Conservation (phyloP, 345 rosid species). For the Geranium brycei region DNA sequence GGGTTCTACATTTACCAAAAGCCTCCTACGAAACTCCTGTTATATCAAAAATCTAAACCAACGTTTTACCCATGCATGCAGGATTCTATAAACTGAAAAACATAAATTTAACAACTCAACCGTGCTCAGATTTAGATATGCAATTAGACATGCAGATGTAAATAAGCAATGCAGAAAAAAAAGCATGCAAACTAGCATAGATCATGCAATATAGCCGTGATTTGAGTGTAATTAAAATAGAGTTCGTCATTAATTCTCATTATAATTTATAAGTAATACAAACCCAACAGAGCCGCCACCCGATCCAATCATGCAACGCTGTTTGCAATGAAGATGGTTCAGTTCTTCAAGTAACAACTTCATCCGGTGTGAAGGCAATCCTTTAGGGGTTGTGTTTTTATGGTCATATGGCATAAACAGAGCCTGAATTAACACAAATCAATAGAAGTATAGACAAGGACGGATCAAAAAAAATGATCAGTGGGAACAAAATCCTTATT, state of each 20-base stretch:
- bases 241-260: background rate
- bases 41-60: background rate
- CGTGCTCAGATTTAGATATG: too few relatives aligned
- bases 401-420: constrained; percentile 98
- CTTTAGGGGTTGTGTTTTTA: constrained; percentile 71
- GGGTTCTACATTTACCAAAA: too few relatives aligned
- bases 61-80: background rate
- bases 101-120: too few relatives aligned
- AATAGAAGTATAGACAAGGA: background rate
- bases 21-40: too few relatives aligned
- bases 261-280: constrained; percentile 19
- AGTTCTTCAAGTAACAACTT: constrained; percentile 57
- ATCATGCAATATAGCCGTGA: too few relatives aligned
- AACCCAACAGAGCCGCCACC: constrained; percentile 99
- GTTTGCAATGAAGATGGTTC: constrained; percentile 59
- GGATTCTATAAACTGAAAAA: too few relatives aligned
- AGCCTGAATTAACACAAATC: constrained; percentile 35
- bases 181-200: too few relatives aligned
- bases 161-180: too few relatives aligned
- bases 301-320: constrained; percentile 76
- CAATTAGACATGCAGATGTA: too few relatives aligned
- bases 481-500: too few relatives aligned
- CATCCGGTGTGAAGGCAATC: constrained; percentile 48
- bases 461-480: too few relatives aligned
- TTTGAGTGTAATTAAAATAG: background rate